Evolutionary conservation across 2,329 filamentous ascomycete genomes (phyloP).

Genomic region (Xylariaceae sp.): DNA sequence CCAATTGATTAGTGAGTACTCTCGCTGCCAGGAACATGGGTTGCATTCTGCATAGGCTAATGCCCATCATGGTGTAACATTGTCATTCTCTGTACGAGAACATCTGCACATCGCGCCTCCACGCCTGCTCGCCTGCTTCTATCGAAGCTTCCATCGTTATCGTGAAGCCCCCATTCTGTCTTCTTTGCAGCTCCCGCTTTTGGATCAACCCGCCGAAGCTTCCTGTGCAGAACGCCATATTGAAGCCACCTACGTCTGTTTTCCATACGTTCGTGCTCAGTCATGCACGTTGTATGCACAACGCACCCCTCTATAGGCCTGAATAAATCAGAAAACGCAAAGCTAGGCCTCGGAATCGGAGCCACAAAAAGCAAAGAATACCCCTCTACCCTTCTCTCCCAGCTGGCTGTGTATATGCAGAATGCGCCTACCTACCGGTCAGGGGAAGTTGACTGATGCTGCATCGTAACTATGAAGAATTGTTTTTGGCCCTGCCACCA

Average conservation of each 20-base stretch:
- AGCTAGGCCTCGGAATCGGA: conserved; percentile 14
- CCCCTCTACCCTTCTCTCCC: neutral
- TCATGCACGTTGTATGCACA: neutral
- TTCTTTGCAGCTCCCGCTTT: conserved; percentile 35
- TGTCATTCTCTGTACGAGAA: neutral
- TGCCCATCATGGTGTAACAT: too few relatives aligned
- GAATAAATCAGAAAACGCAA: conserved; percentile 6
- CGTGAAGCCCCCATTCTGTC: conserved; percentile 26
- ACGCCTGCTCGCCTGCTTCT: conserved; percentile 21
- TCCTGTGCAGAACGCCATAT: conserved; percentile 10
- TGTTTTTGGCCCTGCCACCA: too few relatives aligned
- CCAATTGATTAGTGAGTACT: too few relatives aligned
- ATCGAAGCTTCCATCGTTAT: conserved; percentile 34
- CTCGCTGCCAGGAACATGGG: too few relatives aligned
- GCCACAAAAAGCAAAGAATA: conserved; percentile 13
- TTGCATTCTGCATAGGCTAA: too few relatives aligned
- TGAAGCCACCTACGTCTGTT: conserved; percentile 17
- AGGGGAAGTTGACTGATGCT: too few relatives aligned
- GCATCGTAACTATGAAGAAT: too few relatives aligned
- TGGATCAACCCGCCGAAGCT: conserved; percentile 20
- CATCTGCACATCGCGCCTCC: neutral
- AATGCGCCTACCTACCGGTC: too few relatives aligned
- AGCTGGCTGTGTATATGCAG: too few relatives aligned
- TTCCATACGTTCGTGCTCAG: conserved; percentile 1
- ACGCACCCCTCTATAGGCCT: neutral